phyloP scores from a whole-genome alignment of 176 grass and related monocot genomes.

The Avena sativa region DNA sequence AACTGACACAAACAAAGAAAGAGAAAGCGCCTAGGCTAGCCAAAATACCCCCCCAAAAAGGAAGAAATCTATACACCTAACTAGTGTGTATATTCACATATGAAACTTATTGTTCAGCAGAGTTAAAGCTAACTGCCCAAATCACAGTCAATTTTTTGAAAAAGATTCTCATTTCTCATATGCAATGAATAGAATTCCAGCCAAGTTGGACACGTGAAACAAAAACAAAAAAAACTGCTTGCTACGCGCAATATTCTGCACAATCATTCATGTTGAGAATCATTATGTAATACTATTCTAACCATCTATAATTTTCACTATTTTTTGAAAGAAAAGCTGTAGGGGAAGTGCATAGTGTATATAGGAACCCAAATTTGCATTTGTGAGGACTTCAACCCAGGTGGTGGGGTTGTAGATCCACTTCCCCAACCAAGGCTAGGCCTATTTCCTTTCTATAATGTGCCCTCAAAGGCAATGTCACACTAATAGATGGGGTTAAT shows the following conservation, averaged over 20 bases:
- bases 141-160: conserved; percentile 19
- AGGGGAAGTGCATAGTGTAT: neutral
- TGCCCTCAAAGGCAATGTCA: neutral
- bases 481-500: conserved; percentile 2
- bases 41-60: neutral
- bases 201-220: conserved; percentile 22
- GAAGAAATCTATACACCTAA: neutral
- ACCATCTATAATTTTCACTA: neutral
- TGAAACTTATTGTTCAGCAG: neutral
- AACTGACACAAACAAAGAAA: neutral
- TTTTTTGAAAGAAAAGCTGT: neutral
- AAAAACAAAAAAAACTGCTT: neutral
- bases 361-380: neutral
- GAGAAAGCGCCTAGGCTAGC: neutral
- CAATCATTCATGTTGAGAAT: conserved; percentile 14
- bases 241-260: neutral
- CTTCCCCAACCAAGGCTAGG: conserved; percentile 14
- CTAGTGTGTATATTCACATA: conserved; percentile 1
- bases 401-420: conserved; percentile 20
- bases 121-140: conserved; percentile 31
- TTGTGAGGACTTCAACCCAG: neutral
- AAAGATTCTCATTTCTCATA: conserved; percentile 4
- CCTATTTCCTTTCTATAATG: neutral
- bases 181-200: neutral
- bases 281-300: conserved; percentile 21